Conservation (phyloP, 148 eudicot species). For the Diospyros kaki region DNA sequence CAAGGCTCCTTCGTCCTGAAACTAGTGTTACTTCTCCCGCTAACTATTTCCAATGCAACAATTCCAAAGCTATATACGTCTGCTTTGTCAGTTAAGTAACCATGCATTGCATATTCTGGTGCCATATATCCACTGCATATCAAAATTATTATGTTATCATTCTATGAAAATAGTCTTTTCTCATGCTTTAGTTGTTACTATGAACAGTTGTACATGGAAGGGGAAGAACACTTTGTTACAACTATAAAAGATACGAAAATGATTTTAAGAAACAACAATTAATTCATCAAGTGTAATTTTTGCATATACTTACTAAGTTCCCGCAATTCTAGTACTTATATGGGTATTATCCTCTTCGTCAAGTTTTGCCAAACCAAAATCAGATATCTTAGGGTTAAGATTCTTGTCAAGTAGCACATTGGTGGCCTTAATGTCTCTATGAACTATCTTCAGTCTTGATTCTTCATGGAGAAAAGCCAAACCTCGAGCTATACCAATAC, state of each 20-base stretch:
- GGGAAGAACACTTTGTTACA: background rate
- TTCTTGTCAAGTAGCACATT: slow-evolving; percentile 52
- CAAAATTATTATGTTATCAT: background rate
- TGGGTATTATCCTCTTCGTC: slow-evolving; percentile 48
- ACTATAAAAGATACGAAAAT: background rate
- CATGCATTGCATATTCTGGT: slow-evolving; percentile 50
- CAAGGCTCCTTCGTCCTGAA: slow-evolving; percentile 20
- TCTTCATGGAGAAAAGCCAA: slow-evolving; percentile 48
- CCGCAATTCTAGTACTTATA: slow-evolving; percentile 48
- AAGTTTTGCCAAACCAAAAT: slow-evolving; percentile 46
- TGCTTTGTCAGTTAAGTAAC: slow-evolving; percentile 41
- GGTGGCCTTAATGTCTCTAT: slow-evolving; percentile 52
- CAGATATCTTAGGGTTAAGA: slow-evolving; percentile 42
- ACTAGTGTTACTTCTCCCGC: slow-evolving; percentile 23
- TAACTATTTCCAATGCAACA: slow-evolving; percentile 32
- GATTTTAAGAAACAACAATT: background rate
- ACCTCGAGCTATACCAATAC: slow-evolving; percentile 41
- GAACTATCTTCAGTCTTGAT: slow-evolving; percentile 49
- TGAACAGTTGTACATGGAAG: too few relatives aligned
- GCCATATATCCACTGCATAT: slow-evolving; percentile 50
- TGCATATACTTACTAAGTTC: slow-evolving; percentile 36
- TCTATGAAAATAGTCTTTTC: too few relatives aligned
- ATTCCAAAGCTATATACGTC: slow-evolving; percentile 45
- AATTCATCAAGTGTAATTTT: background rate
- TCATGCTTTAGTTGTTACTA: too few relatives aligned